phyloP scores from a whole-genome alignment of 1,284 basidiomycete species.

The Leccinum subfulvum region DNA sequence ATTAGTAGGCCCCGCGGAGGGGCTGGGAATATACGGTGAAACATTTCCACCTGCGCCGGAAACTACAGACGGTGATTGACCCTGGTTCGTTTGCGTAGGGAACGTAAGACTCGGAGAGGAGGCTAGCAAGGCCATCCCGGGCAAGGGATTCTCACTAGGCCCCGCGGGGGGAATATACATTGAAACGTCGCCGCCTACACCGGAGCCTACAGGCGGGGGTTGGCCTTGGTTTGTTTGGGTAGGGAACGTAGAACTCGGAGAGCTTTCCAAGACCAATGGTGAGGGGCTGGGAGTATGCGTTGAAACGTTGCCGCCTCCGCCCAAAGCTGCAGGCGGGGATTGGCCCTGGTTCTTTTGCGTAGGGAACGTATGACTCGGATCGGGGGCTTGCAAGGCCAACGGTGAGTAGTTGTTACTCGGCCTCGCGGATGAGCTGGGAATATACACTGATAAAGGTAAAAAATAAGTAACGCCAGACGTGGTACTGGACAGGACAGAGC shows the following conservation, averaged over 20 bases:
- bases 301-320: slow-evolving; percentile 34
- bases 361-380: not conserved
- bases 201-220: slow-evolving; percentile 14
- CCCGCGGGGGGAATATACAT: too few species aligned
- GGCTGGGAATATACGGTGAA: not conserved
- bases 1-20: slow-evolving; percentile 17
- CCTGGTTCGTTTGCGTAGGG: slow-evolving; percentile 1
- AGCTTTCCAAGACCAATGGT: not conserved
- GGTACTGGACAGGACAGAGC: not conserved
- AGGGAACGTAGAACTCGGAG: not conserved
- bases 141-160: too few species aligned
- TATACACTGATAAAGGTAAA: not conserved
- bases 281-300: slow-evolving; percentile 22
- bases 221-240: slow-evolving; percentile 1
- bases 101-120: not conserved
- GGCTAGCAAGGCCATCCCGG: not conserved
- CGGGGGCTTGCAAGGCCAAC: not conserved
- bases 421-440: not conserved
- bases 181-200: too few species aligned
- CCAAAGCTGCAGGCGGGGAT: slow-evolving; percentile 15
- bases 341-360: slow-evolving; percentile 1
- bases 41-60: not conserved
- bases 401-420: not conserved
- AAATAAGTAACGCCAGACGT: not conserved
- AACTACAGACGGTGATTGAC: not conserved